phyloP scores from a whole-genome alignment of 1,284 basidiomycete genomes.

The Gymnopus androsaceus region DNA sequence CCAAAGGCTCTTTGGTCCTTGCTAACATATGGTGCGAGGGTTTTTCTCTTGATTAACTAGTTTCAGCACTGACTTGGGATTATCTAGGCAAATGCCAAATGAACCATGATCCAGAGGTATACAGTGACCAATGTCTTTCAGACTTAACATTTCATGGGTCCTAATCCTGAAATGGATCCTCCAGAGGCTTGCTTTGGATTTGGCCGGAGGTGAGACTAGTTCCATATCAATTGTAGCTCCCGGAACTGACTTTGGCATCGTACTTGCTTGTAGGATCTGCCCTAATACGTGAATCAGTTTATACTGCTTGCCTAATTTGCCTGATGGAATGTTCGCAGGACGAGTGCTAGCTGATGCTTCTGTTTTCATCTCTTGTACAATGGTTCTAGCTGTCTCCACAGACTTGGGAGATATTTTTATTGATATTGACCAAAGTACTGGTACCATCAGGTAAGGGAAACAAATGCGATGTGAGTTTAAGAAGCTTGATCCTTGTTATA shows the following conservation, averaged over 20 bases:
- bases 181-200: conserved; percentile 30
- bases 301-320: background rate
- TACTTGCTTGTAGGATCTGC: conserved; percentile 22
- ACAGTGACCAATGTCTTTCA: conserved; percentile 29
- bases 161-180: conserved; percentile 24
- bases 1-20: conserved; percentile 29
- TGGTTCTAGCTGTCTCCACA: conserved; percentile 32
- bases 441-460: conserved; percentile 20
- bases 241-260: background rate
- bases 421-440: conserved; percentile 16
- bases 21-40: conserved; percentile 28
- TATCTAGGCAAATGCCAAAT: conserved; percentile 32
- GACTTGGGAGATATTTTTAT: conserved; percentile 24
- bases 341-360: conserved; percentile 33
- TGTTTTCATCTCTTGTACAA: conserved; percentile 31
- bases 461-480: background rate
- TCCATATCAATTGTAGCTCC: too few species aligned
- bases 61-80: background rate
- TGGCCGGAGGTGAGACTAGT: conserved; percentile 27
- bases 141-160: conserved; percentile 31
- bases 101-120: conserved; percentile 31
- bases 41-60: background rate
- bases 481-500: background rate
- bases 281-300: conserved; percentile 19
- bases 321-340: conserved; percentile 2